A percentile compares a stretch with the other conserved stretches of the same genome.
phyloP scores from a whole-genome alignment of 163 green algal species.

The Scenedesmus sp. region DNA sequence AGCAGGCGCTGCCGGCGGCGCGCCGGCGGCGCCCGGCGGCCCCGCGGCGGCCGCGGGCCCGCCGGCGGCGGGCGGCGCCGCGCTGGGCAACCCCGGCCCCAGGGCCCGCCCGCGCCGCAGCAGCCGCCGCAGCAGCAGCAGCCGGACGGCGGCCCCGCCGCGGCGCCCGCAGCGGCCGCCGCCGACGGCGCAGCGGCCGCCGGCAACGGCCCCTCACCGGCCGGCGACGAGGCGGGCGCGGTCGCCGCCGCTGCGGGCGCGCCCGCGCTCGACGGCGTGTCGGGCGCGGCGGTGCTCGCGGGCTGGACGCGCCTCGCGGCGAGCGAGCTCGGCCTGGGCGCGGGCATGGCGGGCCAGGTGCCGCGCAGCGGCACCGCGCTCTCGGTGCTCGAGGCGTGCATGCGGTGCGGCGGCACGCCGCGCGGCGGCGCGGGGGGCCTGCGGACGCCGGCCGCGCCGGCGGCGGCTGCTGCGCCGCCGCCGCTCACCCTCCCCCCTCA shows the following conservation, averaged over 20 bases:
- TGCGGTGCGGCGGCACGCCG: slow-evolving; percentile 1
- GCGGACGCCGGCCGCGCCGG: too few species aligned
- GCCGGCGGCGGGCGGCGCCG: too few species aligned
- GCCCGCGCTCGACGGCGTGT: slow-evolving; percentile 21
- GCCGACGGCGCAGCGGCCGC: neutral
- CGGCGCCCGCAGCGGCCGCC: slow-evolving; percentile 12
- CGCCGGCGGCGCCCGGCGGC: slow-evolving; percentile 32
- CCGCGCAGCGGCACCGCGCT: slow-evolving; percentile 2
- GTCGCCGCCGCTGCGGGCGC: neutral
- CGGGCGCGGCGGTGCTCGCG: slow-evolving; percentile 30
- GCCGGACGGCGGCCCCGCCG: neutral
- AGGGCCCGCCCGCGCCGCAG: slow-evolving; percentile 1
- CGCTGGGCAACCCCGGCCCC: too few species aligned
- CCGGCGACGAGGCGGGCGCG: neutral
- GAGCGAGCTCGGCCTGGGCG: slow-evolving; percentile 32
- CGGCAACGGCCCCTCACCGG: neutral
- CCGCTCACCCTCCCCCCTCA: too few species aligned
- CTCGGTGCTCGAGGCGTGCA: slow-evolving; percentile 32
- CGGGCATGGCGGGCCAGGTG: slow-evolving; percentile 19
- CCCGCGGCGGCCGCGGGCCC: too few species aligned
- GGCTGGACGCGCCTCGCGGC: slow-evolving; percentile 26
- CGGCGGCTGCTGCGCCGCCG: too few species aligned
- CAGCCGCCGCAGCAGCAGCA: slow-evolving; percentile 30
- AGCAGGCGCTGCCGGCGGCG: slow-evolving; percentile 36
- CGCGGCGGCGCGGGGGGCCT: neutral